Percentiles rank a stretch among this genome's conserved stretches.
Evolutionary conservation across 176 grass and related monocot species (phyloP).

Genomic region (Hyparrhenia diplandra): DNA sequence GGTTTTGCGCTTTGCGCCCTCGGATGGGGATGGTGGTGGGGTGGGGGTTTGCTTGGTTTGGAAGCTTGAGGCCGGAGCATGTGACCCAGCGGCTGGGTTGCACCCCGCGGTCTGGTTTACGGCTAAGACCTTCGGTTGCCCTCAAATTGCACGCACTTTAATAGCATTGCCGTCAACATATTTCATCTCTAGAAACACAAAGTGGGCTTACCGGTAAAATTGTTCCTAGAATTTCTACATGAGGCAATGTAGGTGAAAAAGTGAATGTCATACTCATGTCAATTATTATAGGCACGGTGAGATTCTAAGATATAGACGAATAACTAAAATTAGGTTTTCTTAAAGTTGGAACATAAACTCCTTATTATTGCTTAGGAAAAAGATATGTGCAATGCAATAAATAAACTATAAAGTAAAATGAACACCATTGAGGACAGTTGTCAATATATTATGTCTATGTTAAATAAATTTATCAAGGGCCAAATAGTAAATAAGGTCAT

Average conservation of each 20-base stretch:
- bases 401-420: too few species aligned
- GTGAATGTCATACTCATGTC: too few species aligned
- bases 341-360: background rate
- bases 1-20: constrained; percentile 38
- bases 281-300: rapidly evolving
- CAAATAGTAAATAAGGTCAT: too few species aligned
- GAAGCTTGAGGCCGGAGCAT: constrained; percentile 24
- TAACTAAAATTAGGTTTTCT: background rate
- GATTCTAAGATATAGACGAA: background rate
- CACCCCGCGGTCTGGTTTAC: constrained; percentile 20
- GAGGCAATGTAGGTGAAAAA: background rate
- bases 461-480: too few species aligned
- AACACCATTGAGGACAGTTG: too few species aligned
- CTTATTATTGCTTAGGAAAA: too few species aligned
- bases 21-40: background rate
- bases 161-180: background rate
- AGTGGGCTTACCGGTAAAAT: background rate
- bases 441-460: too few species aligned
- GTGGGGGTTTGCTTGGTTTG: constrained; percentile 26
- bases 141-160: background rate
- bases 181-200: background rate
- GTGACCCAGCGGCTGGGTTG: constrained; percentile 12
- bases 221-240: background rate
- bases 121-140: constrained; percentile 1
- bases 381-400: too few species aligned